Percentiles rank a stretch among this genome's conserved stretches.
These are phyloP conservation scores for Arabidopsis lyrata DNA, from an alignment of 441 rosid species.

Conservation along the genomic window DNA sequence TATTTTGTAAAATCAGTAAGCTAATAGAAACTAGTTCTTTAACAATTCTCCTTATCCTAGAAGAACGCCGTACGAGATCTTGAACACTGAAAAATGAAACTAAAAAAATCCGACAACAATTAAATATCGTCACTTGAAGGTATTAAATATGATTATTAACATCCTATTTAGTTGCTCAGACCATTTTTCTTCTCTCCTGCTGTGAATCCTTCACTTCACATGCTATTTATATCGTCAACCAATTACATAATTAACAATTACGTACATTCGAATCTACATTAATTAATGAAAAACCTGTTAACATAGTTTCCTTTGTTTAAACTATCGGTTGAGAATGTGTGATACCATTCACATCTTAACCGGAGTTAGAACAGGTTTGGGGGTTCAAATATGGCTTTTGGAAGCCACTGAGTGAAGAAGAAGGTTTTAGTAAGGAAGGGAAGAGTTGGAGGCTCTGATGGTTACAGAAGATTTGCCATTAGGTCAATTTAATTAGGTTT, in stretches of 20 bases:
- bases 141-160: conserved; percentile 20
- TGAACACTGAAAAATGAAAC: background rate
- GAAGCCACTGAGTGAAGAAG: no score
- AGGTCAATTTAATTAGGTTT: no score
- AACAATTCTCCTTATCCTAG: conserved; percentile 5
- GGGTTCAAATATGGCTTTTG: no score
- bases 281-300: conserved; percentile 30
- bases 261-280: conserved; percentile 14
- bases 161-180: conserved; percentile 31
- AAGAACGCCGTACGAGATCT: conserved; percentile 40
- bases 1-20: background rate
- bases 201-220: conserved; percentile 33
- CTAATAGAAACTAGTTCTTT: background rate
- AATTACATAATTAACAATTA: conserved; percentile 20
- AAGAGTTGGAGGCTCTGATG: no score
- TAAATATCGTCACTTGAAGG: conserved; percentile 30
- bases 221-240: conserved; percentile 38
- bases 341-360: no score
- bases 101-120: conserved; percentile 13
- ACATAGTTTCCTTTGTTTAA: background rate
- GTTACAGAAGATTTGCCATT: no score
- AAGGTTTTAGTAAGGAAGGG: no score
- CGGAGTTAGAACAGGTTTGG: no score
- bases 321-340: background rate
- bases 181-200: conserved; percentile 8